Percentiles rank a stretch among this genome's conserved stretches.
These are phyloP conservation scores for Dryas alaskensis DNA, from an alignment of 306 rosid species.

Conservation along the genomic window DNA sequence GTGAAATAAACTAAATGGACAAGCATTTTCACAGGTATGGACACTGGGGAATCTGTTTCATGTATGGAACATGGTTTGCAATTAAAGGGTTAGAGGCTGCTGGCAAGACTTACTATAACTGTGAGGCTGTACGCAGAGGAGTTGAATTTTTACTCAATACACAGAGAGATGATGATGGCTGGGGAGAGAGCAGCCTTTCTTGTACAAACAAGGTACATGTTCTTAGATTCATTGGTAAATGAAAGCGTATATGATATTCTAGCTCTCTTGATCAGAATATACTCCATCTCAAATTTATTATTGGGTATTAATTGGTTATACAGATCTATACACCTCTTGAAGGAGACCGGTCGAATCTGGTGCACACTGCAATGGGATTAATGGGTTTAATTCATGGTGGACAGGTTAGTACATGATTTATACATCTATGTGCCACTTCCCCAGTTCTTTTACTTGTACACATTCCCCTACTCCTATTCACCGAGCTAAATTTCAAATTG, in stretches of 20 bases:
- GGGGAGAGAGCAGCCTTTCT: conserved; percentile 45
- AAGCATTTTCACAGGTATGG: conserved; percentile 19
- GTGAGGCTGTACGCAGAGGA: conserved; percentile 33
- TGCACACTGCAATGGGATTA: conserved; percentile 41
- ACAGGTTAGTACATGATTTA: conserved; percentile 29
- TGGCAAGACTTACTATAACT: conserved; percentile 32
- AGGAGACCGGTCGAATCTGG: conserved; percentile 34
- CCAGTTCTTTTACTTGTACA: background rate
- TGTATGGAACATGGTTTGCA: conserved; percentile 46
- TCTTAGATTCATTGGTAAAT: too few relatives aligned
- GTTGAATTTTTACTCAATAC: conserved; percentile 31
- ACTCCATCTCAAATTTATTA: too few relatives aligned
- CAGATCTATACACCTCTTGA: conserved; percentile 31
- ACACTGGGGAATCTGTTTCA: conserved; percentile 46
- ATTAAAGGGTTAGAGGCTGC: conserved; percentile 36
- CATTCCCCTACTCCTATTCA: background rate
- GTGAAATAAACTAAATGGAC: background rate
- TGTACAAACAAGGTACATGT: conserved; percentile 34
- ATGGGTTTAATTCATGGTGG: conserved; percentile 40
- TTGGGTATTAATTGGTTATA: background rate
- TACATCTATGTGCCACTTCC: background rate
- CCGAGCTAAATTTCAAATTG: background rate
- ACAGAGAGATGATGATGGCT: conserved; percentile 41
- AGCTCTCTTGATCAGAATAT: too few relatives aligned
- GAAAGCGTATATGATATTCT: too few relatives aligned